A percentile compares a stretch with the other conserved stretches of the same genome.
phyloP scores from a whole-genome alignment of 176 grass and related monocot species.

The Oryza coarctata region DNA sequence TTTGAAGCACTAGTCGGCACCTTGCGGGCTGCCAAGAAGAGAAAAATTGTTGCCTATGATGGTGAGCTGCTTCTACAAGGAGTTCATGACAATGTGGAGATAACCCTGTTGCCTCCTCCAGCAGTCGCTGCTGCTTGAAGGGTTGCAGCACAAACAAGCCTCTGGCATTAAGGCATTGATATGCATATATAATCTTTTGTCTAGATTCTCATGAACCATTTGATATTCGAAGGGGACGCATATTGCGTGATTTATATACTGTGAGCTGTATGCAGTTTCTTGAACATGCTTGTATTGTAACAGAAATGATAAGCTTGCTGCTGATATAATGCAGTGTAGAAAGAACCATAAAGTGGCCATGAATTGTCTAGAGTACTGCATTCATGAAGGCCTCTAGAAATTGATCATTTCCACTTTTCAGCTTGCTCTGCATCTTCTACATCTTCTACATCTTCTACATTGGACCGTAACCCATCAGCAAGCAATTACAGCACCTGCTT shows the following conservation, averaged over 20 bases:
- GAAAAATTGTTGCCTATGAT: constrained; percentile 68
- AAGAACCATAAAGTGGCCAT: not conserved
- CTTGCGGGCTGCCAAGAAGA: constrained; percentile 76
- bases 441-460: too few species aligned
- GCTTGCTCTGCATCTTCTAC: not conserved
- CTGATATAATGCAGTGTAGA: not conserved
- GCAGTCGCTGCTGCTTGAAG: constrained; percentile 35
- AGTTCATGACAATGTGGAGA: constrained; percentile 91
- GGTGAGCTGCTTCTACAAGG: constrained; percentile 92
- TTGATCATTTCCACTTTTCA: too few species aligned
- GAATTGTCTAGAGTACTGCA: not conserved
- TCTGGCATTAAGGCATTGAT: not conserved
- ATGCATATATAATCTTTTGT: constrained; percentile 20
- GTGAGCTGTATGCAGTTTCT: not conserved
- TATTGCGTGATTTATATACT: constrained; percentile 18
- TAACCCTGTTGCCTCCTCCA: constrained; percentile 57
- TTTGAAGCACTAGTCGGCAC: constrained; percentile 93
- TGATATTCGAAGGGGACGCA: constrained; percentile 18
- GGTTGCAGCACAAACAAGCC: not conserved
- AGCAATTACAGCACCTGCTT: too few species aligned
- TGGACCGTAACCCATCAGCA: too few species aligned
- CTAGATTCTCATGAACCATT: constrained; percentile 17
- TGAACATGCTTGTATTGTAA: constrained; percentile 1
- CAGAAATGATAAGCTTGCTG: not conserved
- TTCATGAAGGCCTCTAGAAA: not conserved